phyloP scores from a whole-genome alignment of 2,329 filamentous ascomycete genomes.

The Pestalotiopsis sp. region DNA sequence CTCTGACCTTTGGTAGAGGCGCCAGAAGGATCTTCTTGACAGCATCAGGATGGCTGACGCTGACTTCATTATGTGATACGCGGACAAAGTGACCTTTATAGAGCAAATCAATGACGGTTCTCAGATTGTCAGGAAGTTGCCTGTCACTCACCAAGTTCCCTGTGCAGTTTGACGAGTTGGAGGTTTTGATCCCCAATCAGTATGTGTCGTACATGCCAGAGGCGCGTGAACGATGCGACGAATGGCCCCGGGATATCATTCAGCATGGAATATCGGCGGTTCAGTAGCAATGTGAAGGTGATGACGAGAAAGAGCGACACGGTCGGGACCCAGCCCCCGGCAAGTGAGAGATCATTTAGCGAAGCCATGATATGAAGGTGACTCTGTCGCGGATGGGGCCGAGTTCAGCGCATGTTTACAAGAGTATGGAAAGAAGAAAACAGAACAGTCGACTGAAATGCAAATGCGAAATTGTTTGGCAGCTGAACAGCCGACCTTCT shows the following conservation, averaged over 20 bases:
- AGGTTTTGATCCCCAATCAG: constrained; percentile 40
- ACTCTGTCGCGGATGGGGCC: too few species aligned
- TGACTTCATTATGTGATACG: constrained; percentile 45
- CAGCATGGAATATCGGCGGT: constrained; percentile 10
- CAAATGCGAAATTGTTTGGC: too few species aligned
- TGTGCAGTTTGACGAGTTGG: constrained; percentile 38
- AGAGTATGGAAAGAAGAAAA: too few species aligned
- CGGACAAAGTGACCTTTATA: constrained; percentile 42
- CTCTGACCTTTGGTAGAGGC: constrained; percentile 33
- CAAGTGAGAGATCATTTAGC: neutral
- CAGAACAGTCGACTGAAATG: too few species aligned
- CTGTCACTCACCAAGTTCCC: constrained; percentile 37
- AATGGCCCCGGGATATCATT: constrained; percentile 40
- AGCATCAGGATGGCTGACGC: constrained; percentile 44
- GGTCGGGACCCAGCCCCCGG: neutral
- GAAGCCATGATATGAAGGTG: neutral
- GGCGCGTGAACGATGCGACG: constrained; percentile 39
- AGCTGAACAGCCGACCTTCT: too few species aligned
- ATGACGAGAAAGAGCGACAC: neutral
- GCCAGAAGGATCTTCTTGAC: constrained; percentile 38
- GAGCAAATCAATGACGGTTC: neutral
- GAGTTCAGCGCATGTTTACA: too few species aligned
- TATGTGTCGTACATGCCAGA: constrained; percentile 40
- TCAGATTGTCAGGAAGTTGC: neutral
- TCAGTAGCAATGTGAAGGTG: neutral